These are phyloP conservation scores for Phaeomoniella chlamydospora DNA, from an alignment of 2,329 filamentous ascomycete species.

Conservation along the genomic window DNA sequence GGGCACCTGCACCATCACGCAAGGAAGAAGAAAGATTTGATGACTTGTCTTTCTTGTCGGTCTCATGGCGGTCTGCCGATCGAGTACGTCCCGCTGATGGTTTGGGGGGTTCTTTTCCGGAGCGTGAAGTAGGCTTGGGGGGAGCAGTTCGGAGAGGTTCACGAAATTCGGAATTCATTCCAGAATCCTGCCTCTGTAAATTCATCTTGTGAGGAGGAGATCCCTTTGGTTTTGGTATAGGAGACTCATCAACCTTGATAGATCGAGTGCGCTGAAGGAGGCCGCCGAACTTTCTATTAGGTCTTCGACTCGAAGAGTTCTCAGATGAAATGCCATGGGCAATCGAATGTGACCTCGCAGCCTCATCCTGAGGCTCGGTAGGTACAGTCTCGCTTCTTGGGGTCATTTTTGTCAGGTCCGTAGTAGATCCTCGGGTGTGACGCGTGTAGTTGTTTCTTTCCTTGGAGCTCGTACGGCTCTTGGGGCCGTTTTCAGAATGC, in stretches of 20 bases:
- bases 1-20: constrained; percentile 45
- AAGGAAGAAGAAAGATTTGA: constrained; percentile 29
- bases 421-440: constrained; percentile 24
- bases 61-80: constrained; percentile 50
- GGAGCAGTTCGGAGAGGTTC: constrained; percentile 48
- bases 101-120: constrained; percentile 49
- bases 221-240: constrained; percentile 8
- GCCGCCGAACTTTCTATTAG: constrained; percentile 24
- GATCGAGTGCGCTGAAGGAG: constrained; percentile 29
- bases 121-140: constrained; percentile 16
- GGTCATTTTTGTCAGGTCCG: constrained; percentile 21
- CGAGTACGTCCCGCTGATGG: constrained; percentile 56
- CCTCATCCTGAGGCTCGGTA: constrained; percentile 8
- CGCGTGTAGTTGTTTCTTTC: constrained; percentile 22
- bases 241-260: constrained; percentile 23
- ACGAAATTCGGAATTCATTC: constrained; percentile 17
- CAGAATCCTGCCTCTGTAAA: background rate
- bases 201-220: constrained; percentile 1
- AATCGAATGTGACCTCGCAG: constrained; percentile 12
- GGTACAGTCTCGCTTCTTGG: constrained; percentile 15
- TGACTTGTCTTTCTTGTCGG: constrained; percentile 2
- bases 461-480: constrained; percentile 27
- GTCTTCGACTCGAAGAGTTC: constrained; percentile 24
- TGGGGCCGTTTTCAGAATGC: constrained; percentile 18
- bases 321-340: constrained; percentile 14